phyloP scores from a whole-genome alignment of 176 grass and related monocot genomes.

The Hsuehochloa calcarea region DNA sequence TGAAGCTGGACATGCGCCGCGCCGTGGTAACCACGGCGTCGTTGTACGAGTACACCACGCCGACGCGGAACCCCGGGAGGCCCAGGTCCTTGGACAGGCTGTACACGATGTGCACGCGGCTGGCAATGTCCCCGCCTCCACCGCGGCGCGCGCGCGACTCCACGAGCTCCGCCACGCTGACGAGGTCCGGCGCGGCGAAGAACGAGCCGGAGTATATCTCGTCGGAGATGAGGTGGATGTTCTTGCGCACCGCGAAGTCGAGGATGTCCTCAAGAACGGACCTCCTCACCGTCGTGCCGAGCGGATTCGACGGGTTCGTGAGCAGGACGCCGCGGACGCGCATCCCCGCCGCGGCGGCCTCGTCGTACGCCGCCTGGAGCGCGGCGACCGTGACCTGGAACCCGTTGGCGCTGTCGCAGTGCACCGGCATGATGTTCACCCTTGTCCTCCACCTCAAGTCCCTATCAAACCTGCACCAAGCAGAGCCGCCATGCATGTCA shows the following conservation, averaged over 20 bases:
- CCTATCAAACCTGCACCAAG: constrained; percentile 59
- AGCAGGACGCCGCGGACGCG: constrained; percentile 57
- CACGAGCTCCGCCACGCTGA: constrained; percentile 78
- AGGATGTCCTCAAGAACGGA: constrained; percentile 47
- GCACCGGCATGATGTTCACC: constrained; percentile 78
- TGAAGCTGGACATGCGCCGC: constrained; percentile 93
- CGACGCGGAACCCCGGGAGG: constrained; percentile 72
- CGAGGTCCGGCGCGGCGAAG: constrained; percentile 58
- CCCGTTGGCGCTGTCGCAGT: constrained; percentile 67
- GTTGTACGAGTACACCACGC: constrained; percentile 84
- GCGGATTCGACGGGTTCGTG: constrained; percentile 89
- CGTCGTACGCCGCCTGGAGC: constrained; percentile 53
- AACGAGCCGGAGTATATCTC: constrained; percentile 92
- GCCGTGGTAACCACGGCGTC: constrained; percentile 71
- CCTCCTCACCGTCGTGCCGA: constrained; percentile 50
- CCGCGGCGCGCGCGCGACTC: constrained; percentile 9
- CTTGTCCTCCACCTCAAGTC: constrained; percentile 84
- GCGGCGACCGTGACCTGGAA: constrained; percentile 63
- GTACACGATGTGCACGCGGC: constrained; percentile 80
- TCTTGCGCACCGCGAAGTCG: constrained; percentile 49
- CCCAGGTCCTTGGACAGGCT: constrained; percentile 94
- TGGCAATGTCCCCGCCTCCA: neutral
- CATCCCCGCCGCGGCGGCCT: constrained; percentile 39
- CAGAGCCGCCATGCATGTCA: constrained; percentile 42
- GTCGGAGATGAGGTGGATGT: constrained; percentile 93